Base-by-base conservation (phyloP, 768 basidiomycete species). In the Trametes cingulata region DNA sequence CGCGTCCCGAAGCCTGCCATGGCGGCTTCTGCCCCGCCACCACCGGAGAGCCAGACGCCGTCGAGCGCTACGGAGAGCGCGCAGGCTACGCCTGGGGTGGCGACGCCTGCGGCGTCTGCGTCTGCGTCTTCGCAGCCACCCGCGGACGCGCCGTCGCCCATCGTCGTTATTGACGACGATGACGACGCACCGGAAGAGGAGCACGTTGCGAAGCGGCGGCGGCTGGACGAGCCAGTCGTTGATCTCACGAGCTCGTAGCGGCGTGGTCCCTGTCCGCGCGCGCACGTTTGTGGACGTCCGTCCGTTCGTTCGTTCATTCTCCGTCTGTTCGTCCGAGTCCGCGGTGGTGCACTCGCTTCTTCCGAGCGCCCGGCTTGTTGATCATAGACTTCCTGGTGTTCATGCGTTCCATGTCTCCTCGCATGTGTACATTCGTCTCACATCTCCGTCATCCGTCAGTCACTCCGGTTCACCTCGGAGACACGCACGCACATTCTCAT, bases 141-240 rank as follows among this genome's bases (percentile, higher is more conserved):
- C 20, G 67, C 66, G 49, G 70, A 68, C 39, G 67, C 78, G 17
- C 77, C 78, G 17, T 80, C 84, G 10, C 82, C 86, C n/a, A 81
- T 85, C 35, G 75, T 88, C 41, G 74, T 85, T 45, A 76, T 86
- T 33, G 87, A 75, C 37, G 76, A 88, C 60, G 86, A 87, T 53
- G 83, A 87, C 54, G 83, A 64, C 62, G 37, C 51, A 15, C 50
- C 65, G 20, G 65, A 66, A 65, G 35, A 79, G 20, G 80, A 77
- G 36, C 85, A 86, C 43, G 78, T 74, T 27, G 69, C 75, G 52
- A 90, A 88, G 74, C 82, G 81, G 63, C 79, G 87, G 67, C 71
- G 71, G 55, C 62, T 79, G 39, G 72, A 65, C 24, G 64, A 62
- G 8, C 52, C 60, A 29, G 58, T 37, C 35, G 47, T 60, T 25